Percentiles rank a stretch among this genome's conserved stretches.
These are phyloP conservation scores for Ophiostoma sp. DNA, from an alignment of 2,329 filamentous ascomycete species.

Conservation along the genomic window DNA sequence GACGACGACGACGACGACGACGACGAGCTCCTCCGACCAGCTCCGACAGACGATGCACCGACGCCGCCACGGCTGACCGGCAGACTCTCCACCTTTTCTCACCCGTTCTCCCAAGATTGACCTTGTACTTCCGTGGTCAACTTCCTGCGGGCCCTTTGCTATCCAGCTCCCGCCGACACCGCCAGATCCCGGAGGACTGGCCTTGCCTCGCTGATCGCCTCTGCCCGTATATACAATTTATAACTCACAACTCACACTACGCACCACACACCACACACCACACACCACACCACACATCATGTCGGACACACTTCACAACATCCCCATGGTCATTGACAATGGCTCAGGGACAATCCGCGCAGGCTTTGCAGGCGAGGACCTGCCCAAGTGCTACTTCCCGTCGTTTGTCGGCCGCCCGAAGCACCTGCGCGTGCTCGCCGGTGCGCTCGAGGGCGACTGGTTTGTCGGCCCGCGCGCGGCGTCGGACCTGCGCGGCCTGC, in stretches of 20 bases:
- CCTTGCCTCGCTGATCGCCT: neutral
- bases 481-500: constrained; percentile 79
- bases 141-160: neutral
- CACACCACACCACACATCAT: constrained; percentile 34
- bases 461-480: constrained; percentile 90
- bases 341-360: constrained; percentile 96
- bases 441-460: constrained; percentile 89
- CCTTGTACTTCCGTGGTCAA: neutral
- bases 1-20: constrained; percentile 15
- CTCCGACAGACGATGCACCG: constrained; percentile 21
- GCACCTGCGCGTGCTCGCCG: constrained; percentile 89
- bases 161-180: neutral
- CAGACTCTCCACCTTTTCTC: neutral
- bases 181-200: neutral
- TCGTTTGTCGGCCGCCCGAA: constrained; percentile 96
- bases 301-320: constrained; percentile 77
- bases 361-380: constrained; percentile 91
- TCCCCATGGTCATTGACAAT: constrained; percentile 97
- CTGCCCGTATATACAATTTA: neutral
- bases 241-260: neutral
- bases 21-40: constrained; percentile 15
- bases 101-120: neutral
- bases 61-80: constrained; percentile 22
- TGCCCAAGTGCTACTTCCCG: constrained; percentile 94
- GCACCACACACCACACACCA: neutral